These are phyloP conservation scores for Agastache rugosa DNA, from an alignment of 257 asterid species.

Conservation along the genomic window DNA sequence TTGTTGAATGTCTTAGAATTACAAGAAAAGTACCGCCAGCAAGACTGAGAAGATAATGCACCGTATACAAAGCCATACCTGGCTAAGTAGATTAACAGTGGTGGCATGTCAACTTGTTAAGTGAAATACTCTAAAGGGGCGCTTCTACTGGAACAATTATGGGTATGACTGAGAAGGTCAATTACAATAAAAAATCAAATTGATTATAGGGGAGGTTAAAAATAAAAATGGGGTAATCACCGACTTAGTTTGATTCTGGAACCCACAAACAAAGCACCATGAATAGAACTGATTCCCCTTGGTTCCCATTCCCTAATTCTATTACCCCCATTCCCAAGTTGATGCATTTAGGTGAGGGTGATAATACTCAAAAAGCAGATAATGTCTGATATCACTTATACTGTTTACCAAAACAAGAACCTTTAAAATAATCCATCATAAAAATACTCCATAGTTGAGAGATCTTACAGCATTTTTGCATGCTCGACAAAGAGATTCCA, in stretches of 20 bases:
- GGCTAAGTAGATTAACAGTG: neutral
- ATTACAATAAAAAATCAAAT: neutral
- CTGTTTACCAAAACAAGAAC: constrained; percentile 27
- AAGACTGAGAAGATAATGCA: constrained; percentile 8
- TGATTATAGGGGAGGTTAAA: neutral
- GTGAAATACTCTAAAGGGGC: neutral
- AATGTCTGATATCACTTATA: constrained; percentile 13
- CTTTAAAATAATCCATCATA: neutral
- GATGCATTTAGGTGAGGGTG: neutral
- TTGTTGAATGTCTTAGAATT: neutral
- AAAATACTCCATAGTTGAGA: constrained; percentile 24
- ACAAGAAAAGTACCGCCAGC: constrained; percentile 24
- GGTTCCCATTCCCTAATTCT: neutral
- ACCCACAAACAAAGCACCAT: neutral
- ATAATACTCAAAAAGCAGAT: constrained; percentile 5
- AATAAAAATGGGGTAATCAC: neutral
- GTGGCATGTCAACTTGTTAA: constrained; percentile 19
- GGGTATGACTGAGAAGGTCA: neutral
- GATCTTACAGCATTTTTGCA: constrained; percentile 96
- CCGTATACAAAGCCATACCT: neutral
- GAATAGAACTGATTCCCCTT: neutral
- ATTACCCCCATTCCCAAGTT: neutral
- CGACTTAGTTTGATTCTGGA: neutral
- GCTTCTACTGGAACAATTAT: neutral
- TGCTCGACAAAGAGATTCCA: constrained; percentile 99